phyloP scores from a whole-genome alignment of 768 basidiomycete genomes.

The Panus rudis region DNA sequence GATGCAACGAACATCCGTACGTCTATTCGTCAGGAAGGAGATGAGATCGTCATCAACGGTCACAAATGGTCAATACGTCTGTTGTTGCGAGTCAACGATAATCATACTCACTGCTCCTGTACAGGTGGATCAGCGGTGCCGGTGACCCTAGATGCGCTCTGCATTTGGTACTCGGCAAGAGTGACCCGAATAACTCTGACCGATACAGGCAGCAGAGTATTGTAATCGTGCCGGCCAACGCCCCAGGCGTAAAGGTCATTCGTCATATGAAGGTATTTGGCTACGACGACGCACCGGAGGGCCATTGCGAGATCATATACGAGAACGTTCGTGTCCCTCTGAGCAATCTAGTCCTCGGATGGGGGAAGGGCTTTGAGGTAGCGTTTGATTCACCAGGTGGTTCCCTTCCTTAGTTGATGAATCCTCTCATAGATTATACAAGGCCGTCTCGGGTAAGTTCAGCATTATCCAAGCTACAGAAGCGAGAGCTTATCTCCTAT shows the following conservation, averaged over 20 bases:
- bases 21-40: conserved; percentile 74
- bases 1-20: conserved; percentile 95
- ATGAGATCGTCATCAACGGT: conserved; percentile 89
- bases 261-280: conserved; percentile 94
- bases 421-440: conserved; percentile 65
- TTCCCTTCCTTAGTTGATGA: not conserved
- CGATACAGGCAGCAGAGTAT: conserved; percentile 85
- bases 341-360: conserved; percentile 78
- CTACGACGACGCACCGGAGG: conserved; percentile 93
- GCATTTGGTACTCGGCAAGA: conserved; percentile 94
- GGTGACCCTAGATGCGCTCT: conserved; percentile 86
- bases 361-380: conserved; percentile 94
- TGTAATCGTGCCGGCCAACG: conserved; percentile 85
- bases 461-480: too few species aligned
- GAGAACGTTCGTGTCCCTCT: conserved; percentile 89
- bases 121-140: conserved; percentile 95
- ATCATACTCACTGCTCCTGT: not conserved
- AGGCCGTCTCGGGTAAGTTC: conserved; percentile 82
- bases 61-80: conserved; percentile 74
- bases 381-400: not conserved
- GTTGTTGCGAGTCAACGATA: not conserved
- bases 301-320: conserved; percentile 93
- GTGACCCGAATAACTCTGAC: conserved; percentile 76
- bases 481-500: too few species aligned
- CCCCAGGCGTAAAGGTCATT: conserved; percentile 81